phyloP scores from a whole-genome alignment of 2,329 filamentous ascomycete species.

The Ceratocystis colombiana region DNA sequence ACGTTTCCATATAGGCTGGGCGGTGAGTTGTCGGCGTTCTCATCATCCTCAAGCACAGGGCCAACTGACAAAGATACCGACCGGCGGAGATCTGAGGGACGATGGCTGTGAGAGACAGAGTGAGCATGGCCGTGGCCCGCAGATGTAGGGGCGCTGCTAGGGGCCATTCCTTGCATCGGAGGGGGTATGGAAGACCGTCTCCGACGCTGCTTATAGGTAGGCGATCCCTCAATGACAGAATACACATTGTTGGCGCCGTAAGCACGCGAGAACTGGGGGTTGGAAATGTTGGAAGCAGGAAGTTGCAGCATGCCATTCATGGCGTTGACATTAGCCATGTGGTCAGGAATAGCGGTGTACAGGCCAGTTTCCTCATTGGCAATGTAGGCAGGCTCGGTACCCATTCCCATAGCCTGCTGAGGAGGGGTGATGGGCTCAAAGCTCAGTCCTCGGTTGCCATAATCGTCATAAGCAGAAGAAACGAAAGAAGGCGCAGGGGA shows the following conservation, averaged over 20 bases:
- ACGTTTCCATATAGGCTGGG: conserved; percentile 65
- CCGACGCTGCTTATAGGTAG: conserved; percentile 95
- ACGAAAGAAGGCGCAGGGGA: conserved; percentile 96
- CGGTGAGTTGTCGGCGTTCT: conserved; percentile 68
- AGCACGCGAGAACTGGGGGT: conserved; percentile 66
- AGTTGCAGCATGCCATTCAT: conserved; percentile 87
- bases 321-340: conserved; percentile 58
- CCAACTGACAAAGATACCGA: conserved; percentile 83
- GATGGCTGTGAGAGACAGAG: conserved; percentile 47
- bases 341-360: conserved; percentile 89
- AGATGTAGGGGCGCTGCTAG: conserved; percentile 52
- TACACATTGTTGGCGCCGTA: conserved; percentile 72
- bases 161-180: conserved; percentile 53
- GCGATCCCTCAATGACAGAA: conserved; percentile 93
- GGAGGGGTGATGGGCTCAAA: conserved; percentile 96
- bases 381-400: conserved; percentile 88
- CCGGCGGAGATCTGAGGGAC: conserved; percentile 80
- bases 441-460: conserved; percentile 89
- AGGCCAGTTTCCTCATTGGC: conserved; percentile 95
- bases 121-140: conserved; percentile 32
- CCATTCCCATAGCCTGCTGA: conserved; percentile 72
- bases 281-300: conserved; percentile 72
- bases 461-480: conserved; percentile 97
- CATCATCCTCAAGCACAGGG: conserved; percentile 69
- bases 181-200: conserved; percentile 87